Base-by-base conservation (phyloP, 331 rosid genomes). In the Quercus lobata region DNA sequence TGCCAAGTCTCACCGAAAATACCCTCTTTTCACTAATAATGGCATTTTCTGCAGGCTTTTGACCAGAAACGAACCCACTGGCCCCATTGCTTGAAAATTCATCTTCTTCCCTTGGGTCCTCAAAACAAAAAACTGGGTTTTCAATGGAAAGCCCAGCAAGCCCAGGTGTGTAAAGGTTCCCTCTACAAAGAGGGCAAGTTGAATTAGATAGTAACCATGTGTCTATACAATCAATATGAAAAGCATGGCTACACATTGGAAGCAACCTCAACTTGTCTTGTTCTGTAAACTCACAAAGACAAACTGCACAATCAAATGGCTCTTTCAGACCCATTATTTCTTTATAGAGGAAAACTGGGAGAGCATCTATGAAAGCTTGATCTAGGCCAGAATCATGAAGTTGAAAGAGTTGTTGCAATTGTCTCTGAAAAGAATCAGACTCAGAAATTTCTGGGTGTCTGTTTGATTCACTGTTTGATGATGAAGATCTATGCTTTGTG, bases 161-260 rank as follows among this genome's bases (percentile, higher is more conserved):
- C 32, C 91, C 94, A 34, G 92, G 82, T 0, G 88, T 72, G 79
- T 84, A 86, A 27, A 94, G 90, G 56, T 87, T 81, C 30, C 97
- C 97, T 88, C 97, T 88, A 84, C 97, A 94, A n/a, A 94, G 95
- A 81, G 97, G 97, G 84, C 97, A 94, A 32, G 97, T 94, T 78
- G 98, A 90, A 86, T 94, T 94, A 24, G 97, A 87, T 70, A 94
- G 71, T 37, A 94, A 84, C 97, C 98, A 94, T 53, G 97, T 91
- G 84, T 92, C 98, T 72, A 94, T 92, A 81, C 98, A 92, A 74
- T 88, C 90, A 49, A 90, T 81, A 82, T 92, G 98, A 62, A 94
- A 92, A 78, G 98, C 98, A 86, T 94, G 98, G 34, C 91, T 92
- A 68, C 97, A 94, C 76, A 88, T 16, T 4, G 97, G 98, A 41